Evolutionary conservation across 177 flowering plant species (phyloP).

Genomic region (Telopea speciosissima): DNA sequence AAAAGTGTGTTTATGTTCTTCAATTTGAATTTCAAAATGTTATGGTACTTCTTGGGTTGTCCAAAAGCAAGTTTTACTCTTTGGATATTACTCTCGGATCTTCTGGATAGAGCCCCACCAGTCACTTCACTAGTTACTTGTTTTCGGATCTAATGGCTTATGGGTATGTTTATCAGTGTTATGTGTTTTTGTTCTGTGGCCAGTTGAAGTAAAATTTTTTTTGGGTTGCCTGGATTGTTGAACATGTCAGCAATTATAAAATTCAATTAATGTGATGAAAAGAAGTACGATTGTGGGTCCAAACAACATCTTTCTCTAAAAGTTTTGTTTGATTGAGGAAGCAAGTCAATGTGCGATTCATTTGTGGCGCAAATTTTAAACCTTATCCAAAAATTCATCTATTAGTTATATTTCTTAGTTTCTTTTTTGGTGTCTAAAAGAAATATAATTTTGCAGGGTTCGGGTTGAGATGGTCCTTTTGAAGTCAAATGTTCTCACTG

Average conservation of each 20-base stretch:
- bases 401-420: neutral
- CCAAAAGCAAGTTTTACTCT: neutral
- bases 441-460: constrained; percentile 41
- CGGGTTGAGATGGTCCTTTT: constrained; percentile 77
- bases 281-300: neutral
- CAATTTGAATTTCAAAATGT: neutral
- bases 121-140: neutral
- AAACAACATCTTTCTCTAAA: neutral
- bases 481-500: constrained; percentile 91
- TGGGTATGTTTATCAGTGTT: neutral
- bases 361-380: neutral
- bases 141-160: neutral
- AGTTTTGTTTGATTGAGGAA: neutral
- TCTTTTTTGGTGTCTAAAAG: neutral
- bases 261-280: neutral
- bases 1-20: neutral
- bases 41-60: neutral
- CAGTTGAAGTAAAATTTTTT: neutral
- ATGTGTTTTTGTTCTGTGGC: neutral
- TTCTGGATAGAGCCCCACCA: neutral
- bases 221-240: neutral
- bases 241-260: neutral
- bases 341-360: neutral
- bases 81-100: neutral
- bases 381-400: neutral